Evolutionary conservation across 768 basidiomycete genomes (phyloP), one percentile per base, ranked within the genome.

Genomic region (Suillus paluster): DNA sequence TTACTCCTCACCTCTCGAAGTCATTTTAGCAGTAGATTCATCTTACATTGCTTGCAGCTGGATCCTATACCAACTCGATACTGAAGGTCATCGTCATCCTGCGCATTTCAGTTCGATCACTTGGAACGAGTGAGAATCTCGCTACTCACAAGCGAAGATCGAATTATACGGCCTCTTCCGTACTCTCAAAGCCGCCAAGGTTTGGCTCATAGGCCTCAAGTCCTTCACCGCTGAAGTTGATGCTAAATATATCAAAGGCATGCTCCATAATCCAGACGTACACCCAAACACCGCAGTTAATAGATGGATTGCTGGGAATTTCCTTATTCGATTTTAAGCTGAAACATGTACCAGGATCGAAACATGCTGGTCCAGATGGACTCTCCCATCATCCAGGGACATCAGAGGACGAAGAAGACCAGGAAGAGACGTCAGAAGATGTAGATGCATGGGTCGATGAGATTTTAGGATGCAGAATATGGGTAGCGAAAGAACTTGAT

Each of bases 201-300:
- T 71, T 0, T 70, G 71, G 30, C 33, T 79, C 10, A 70, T 79
- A 41, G 73, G 77, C 0, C 23, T 75, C 1, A 55, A 70, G 5
- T 74, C 77, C 11, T 65, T 83, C 0, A 60, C 73, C 0, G 70
- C 80, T 17, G 77, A 80, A 60, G 74, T 79, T 3, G 77, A 81
- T 58, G 77, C 78, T 0, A 65, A 68, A 7, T 82, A 78, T 58
- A 75, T 82, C n/a, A 72, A 73, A 34, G 79, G 79, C 0, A 80
- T 81, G 80, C 57, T 79, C 0, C 67, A 66, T 3, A 70, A 77
- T 36, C 78, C 75, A 0, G 68, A 75, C 56, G 52, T 70, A 8
- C 68, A 70, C 39, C 79, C 77, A 0, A 78, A 73, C 52, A 70
- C 73, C 0, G 68, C 72, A 0, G 69, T 76, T 5, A 75, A 76